These are phyloP conservation scores for Ananas comosus DNA, from an alignment of 176 grass and related monocot species.

Conservation along the genomic window DNA sequence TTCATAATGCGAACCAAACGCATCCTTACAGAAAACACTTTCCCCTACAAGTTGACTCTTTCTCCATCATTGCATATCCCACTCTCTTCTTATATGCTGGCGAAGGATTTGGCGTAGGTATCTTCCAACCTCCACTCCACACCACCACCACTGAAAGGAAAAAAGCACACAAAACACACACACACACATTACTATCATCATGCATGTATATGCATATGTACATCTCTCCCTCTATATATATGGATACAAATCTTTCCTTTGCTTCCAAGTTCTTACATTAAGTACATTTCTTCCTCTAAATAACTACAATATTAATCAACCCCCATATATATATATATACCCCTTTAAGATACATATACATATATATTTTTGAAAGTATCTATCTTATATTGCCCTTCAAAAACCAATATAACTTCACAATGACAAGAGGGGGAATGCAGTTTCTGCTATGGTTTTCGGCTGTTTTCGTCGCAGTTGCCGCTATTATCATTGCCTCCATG, in stretches of 20 bases:
- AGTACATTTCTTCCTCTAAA: too few species aligned
- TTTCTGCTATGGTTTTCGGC: constrained; percentile 32
- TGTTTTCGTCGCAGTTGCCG: constrained; percentile 37
- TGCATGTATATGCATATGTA: not conserved
- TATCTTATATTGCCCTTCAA: too few species aligned
- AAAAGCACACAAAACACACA: not conserved
- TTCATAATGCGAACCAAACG: too few species aligned
- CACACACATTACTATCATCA: not conserved
- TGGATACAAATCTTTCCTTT: not conserved
- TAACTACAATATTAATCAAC: too few species aligned
- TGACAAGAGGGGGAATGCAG: constrained; percentile 18
- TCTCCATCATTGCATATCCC: too few species aligned
- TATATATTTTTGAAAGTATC: too few species aligned
- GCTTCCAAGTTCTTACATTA: not conserved
- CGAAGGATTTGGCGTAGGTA: constrained; percentile 1
- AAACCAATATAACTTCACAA: not conserved
- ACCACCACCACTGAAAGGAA: too few species aligned
- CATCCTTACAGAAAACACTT: too few species aligned
- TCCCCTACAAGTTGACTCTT: too few species aligned
- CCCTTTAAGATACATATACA: too few species aligned
- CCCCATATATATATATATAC: too few species aligned
- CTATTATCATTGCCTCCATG: constrained; percentile 42
- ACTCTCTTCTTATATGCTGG: not conserved
- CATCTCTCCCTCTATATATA: not conserved
- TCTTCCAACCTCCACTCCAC: constrained; percentile 10